Evolutionary conservation across 805 yeast genomes (phyloP), one percentile per base, ranked within the genome.

Genomic region (Nakazawaea sp.): DNA sequence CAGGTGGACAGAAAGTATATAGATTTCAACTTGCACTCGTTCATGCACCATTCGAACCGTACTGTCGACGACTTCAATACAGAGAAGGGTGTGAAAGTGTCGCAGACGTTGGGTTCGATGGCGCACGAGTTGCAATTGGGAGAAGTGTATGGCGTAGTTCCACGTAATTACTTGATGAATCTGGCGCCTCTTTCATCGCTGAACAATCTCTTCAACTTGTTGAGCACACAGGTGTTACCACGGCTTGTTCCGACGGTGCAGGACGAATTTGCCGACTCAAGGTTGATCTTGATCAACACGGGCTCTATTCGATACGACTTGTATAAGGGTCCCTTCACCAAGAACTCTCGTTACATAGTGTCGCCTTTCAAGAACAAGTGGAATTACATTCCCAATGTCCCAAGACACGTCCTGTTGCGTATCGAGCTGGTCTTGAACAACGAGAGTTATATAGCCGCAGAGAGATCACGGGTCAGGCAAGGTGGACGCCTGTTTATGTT

Each of bases 251-350:
- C 45, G 9, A 30, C 18, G 5, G 5, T 18, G 9, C 11, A 21
- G 9, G 17, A 4, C 31, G 15, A 24, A 31, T 44, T 17, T 8
- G 15, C 47, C 12, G 60, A 62, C 35, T 50, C 61, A 2, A 62
- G 86, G 38, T 62, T 78, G 20, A 70, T 87, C 18, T 59, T 84
- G 31, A 74, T 85, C 42, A 90, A 90, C 54, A 82, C 96, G 0
- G 97, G 97, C 1, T 81, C 95, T 4, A 72, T 89, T 3, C 70
- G 97, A 37, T 90, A 85, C 52, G 96, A 89, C 56, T 59, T 89
- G 32, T 82, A 81, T 60, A 73, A 78, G 52, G 97, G 97, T 0
- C 78, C 81, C 2, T 89, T 81, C 53, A 88, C 95, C 0, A 61
- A 62, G 30, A 95, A 88, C 55, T 68, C 90, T 0, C 82, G 82